phyloP scores from a whole-genome alignment of 129 eudicot species.

The Artemisia tridentata region DNA sequence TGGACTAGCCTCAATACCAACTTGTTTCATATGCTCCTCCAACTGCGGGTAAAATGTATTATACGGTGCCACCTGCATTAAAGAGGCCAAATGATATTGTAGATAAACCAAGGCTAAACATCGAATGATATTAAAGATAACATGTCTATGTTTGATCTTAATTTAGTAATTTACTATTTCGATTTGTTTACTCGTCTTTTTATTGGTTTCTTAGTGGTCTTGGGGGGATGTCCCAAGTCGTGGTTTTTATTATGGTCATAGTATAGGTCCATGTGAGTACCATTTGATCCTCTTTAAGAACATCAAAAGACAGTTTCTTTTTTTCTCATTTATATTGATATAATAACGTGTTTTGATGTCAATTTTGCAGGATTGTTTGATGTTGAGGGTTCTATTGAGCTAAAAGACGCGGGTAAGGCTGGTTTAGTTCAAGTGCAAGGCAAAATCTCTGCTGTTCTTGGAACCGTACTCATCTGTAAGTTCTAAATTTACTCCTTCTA shows the following conservation, averaged over 20 bases:
- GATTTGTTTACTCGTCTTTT: too few species aligned
- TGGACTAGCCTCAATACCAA: conserved; percentile 61
- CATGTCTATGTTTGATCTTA: too few species aligned
- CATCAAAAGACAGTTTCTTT: not conserved
- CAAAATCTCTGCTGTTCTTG: conserved; percentile 86
- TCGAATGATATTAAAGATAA: too few species aligned
- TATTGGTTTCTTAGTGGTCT: too few species aligned
- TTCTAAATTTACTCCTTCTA: not conserved
- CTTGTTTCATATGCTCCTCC: conserved; percentile 85
- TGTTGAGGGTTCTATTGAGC: conserved; percentile 75
- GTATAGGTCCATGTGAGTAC: not conserved
- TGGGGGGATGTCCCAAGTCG: too few species aligned
- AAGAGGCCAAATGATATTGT: not conserved
- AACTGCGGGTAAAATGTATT: conserved; percentile 85
- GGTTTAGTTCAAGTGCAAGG: conserved; percentile 87
- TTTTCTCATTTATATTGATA: not conserved
- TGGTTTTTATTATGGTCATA: not conserved
- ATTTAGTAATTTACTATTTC: too few species aligned
- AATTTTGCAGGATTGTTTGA: conserved; percentile 67
- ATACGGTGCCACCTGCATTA: conserved; percentile 81
- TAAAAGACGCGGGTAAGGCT: conserved; percentile 90
- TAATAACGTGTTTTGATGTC: not conserved
- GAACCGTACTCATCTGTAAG: conserved; percentile 86
- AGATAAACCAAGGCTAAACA: too few species aligned
- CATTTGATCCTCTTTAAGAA: not conserved